These are phyloP conservation scores for Quillaja saponaria DNA, from an alignment of 306 rosid genomes.

Conservation along the genomic window DNA sequence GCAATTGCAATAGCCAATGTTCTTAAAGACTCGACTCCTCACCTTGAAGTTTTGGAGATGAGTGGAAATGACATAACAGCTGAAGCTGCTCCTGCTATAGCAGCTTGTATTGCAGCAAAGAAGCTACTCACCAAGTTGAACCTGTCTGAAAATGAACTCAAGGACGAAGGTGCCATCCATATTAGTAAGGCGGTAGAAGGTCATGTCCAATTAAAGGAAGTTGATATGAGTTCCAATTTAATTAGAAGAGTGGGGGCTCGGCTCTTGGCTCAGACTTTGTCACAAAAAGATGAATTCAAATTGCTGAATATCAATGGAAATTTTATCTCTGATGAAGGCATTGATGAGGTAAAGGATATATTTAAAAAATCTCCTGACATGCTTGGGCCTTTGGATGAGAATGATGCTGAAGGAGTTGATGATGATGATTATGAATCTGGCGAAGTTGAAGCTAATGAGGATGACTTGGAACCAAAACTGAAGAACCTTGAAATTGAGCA, in stretches of 20 bases:
- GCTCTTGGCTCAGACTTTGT: constrained; percentile 62
- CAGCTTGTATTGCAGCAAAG: constrained; percentile 57
- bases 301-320: constrained; percentile 75
- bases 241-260: constrained; percentile 76
- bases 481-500: neutral
- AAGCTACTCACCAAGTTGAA: constrained; percentile 61
- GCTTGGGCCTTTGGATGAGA: constrained; percentile 81
- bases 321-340: constrained; percentile 75
- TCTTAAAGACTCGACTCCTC: constrained; percentile 74
- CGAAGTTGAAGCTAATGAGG: constrained; percentile 10
- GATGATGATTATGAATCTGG: constrained; percentile 47
- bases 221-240: constrained; percentile 72
- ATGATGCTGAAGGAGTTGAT: constrained; percentile 80
- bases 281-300: constrained; percentile 66
- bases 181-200: constrained; percentile 65
- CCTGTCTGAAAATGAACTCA: constrained; percentile 84
- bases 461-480: neutral
- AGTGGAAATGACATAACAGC: constrained; percentile 85
- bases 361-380: constrained; percentile 55
- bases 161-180: constrained; percentile 80
- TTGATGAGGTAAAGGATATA: constrained; percentile 62
- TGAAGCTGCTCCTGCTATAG: constrained; percentile 69
- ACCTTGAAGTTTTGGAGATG: constrained; percentile 81
- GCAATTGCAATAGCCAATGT: constrained; percentile 58
- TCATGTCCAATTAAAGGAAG: constrained; percentile 56